These are phyloP conservation scores for Kurtzmaniella quercitrusa DNA, from an alignment of 1,139 yeast species.

Conservation along the genomic window DNA sequence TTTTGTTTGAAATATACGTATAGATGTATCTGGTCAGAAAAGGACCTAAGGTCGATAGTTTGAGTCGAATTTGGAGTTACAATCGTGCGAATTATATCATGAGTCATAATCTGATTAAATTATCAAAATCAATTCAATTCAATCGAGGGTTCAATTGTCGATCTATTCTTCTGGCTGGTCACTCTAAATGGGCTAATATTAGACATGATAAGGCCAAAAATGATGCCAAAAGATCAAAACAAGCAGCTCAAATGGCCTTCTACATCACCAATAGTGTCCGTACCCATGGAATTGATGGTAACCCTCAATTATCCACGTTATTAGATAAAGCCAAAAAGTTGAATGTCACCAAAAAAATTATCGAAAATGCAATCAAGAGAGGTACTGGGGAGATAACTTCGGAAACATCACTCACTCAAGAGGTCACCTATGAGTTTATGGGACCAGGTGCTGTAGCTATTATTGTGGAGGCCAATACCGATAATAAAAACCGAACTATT, in stretches of 20 bases:
- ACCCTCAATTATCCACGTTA: slow-evolving; percentile 69
- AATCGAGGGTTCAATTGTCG: slow-evolving; percentile 11
- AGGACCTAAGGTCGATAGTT: background rate
- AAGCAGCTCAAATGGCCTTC: slow-evolving; percentile 69
- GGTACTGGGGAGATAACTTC: slow-evolving; percentile 56
- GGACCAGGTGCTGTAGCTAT: slow-evolving; percentile 92
- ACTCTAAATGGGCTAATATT: slow-evolving; percentile 93
- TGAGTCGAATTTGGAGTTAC: too few species aligned
- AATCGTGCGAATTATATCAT: too few species aligned
- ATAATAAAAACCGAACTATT: slow-evolving; percentile 80
- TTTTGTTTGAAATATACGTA: too few species aligned
- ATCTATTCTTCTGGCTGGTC: slow-evolving; percentile 49
- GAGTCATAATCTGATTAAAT: too few species aligned
- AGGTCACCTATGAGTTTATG: slow-evolving; percentile 75
- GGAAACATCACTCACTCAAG: slow-evolving; percentile 34
- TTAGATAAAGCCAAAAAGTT: slow-evolving; percentile 74
- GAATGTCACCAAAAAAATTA: slow-evolving; percentile 78
- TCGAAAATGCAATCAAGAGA: slow-evolving; percentile 81
- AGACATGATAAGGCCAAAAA: slow-evolving; percentile 92
- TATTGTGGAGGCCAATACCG: slow-evolving; percentile 81
- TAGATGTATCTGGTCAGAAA: background rate
- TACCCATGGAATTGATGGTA: slow-evolving; percentile 51
- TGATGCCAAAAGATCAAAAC: slow-evolving; percentile 71
- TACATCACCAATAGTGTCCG: slow-evolving; percentile 73
- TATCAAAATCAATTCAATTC: too few species aligned